Base-by-base conservation (phyloP, 345 rosid genomes). In the Lenwebbia sp. region DNA sequence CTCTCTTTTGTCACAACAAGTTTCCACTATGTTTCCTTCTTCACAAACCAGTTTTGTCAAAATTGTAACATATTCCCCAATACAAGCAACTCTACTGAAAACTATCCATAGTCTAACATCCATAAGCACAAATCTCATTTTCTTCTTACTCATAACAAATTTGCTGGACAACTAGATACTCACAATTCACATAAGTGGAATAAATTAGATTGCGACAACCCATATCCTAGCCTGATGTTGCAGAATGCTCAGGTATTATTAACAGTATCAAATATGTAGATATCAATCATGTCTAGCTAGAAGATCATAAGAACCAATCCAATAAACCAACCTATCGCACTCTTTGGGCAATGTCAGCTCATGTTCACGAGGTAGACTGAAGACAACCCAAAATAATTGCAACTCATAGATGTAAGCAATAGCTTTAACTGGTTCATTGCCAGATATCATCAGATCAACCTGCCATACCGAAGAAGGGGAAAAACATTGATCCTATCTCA, bases 401-500 rank as follows among this genome's bases (percentile, higher is more conserved):
- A 96, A 88, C 84, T 93, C 93, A 70, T 89, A 87, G 86, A 97
- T 88, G 82, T 90, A 83, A 6, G 93, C 86, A 85, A 92, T 88
- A 85, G 99, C 97, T 89, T 94, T 90, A 87, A 93, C 95, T 51
- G 99, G 99, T 54, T 93, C 94, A 87, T 92, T 94, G 51, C 99
- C 95, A 51, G 95, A 89, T 70, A 96, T 90, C 98, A 97, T 96
- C 87, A 94, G 94, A 91, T 96, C 98, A 87, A 95, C 89, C 99
- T 96, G 96, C 90, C 86, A 13, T 54, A 85, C 62, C 76, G 41
- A 88, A 26, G 60, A 88, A 53, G 37, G 78, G 47, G 78, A 17
- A 70, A 70, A 33, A 19, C 6, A 33, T 33, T 70, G 44, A 70
- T 19, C 78, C 47, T 25, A 70, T 19, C 78, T 70, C 78, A 78